These are phyloP conservation scores for Rhodotorula toruloides DNA, from an alignment of 768 basidiomycete species.

Conservation along the genomic window DNA sequence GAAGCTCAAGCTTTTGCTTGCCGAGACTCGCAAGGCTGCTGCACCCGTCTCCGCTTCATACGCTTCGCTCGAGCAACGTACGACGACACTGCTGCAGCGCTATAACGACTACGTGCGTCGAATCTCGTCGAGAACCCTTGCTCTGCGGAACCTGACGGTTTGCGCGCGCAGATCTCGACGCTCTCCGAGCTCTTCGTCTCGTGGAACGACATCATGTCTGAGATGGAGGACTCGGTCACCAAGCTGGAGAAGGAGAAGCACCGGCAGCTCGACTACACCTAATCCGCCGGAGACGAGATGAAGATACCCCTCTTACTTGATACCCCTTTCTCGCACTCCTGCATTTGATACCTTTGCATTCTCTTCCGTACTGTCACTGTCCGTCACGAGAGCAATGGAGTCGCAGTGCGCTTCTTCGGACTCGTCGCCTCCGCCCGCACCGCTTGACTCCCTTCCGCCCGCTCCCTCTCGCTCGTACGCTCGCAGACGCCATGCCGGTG, in stretches of 20 bases:
- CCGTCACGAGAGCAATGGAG: too few relatives aligned
- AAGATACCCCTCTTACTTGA: too few relatives aligned
- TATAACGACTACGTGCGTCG: slow-evolving; percentile 38
- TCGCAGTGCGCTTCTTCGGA: too few relatives aligned
- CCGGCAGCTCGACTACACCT: not conserved
- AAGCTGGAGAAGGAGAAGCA: slow-evolving; percentile 27
- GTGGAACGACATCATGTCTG: slow-evolving; percentile 35
- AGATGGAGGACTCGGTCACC: slow-evolving; percentile 30
- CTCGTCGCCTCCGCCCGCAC: too few relatives aligned
- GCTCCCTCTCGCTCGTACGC: too few relatives aligned
- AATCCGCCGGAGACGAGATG: too few relatives aligned
- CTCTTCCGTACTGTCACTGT: too few relatives aligned
- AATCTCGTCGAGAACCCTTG: too few relatives aligned
- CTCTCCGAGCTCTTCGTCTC: slow-evolving; percentile 39
- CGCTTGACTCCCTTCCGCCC: too few relatives aligned
- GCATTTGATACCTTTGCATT: too few relatives aligned
- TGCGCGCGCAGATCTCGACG: slow-evolving; percentile 30
- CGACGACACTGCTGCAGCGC: slow-evolving; percentile 5
- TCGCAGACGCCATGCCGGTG: too few relatives aligned
- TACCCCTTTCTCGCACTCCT: too few relatives aligned
- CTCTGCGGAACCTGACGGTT: not conserved
- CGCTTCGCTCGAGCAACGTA: slow-evolving; percentile 11
- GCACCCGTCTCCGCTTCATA: slow-evolving; percentile 35
- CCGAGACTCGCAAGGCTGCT: slow-evolving; percentile 11
- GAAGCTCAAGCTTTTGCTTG: slow-evolving; percentile 13